These are phyloP conservation scores for Grosmannia clavigera DNA, from an alignment of 2,329 filamentous ascomycete genomes.

Conservation along the genomic window DNA sequence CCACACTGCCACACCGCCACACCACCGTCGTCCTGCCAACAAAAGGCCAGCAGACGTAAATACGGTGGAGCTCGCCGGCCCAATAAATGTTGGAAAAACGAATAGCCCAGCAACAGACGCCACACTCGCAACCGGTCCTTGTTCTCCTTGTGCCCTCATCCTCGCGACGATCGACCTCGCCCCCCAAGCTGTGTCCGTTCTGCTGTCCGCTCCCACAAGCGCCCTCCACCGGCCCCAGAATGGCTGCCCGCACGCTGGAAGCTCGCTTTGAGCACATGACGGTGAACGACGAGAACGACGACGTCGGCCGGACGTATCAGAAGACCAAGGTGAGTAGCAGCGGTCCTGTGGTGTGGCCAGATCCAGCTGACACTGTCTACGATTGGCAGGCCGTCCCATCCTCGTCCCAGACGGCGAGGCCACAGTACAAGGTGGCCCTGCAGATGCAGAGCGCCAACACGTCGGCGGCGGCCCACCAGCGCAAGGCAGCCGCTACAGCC, in stretches of 20 bases:
- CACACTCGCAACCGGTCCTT: too few relatives aligned
- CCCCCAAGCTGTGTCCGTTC: too few relatives aligned
- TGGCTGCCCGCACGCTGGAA: conserved; percentile 67
- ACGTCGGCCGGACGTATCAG: conserved; percentile 42
- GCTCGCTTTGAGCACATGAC: conserved; percentile 81
- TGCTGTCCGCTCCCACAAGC: too few relatives aligned
- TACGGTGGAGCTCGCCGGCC: too few relatives aligned
- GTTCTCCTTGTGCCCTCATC: too few relatives aligned
- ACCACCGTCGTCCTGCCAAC: too few relatives aligned
- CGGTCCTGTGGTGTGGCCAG: neutral
- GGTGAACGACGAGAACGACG: conserved; percentile 79
- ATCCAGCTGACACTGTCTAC: neutral
- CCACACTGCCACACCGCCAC: too few relatives aligned
- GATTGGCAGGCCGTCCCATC: conserved; percentile 3
- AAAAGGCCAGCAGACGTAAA: too few relatives aligned
- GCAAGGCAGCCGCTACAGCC: neutral
- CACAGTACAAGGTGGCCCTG: conserved; percentile 75
- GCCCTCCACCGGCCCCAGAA: conserved; percentile 16
- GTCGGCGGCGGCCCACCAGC: conserved; percentile 36
- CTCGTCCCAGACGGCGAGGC: conserved; percentile 42
- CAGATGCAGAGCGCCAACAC: conserved; percentile 63
- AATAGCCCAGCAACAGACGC: too few relatives aligned
- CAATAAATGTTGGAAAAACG: too few relatives aligned
- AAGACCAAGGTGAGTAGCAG: conserved; percentile 63
- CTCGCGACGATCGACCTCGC: too few relatives aligned